Evolutionary conservation across 345 rosid genomes (phyloP).

Genomic region (Ricinus communis): DNA sequence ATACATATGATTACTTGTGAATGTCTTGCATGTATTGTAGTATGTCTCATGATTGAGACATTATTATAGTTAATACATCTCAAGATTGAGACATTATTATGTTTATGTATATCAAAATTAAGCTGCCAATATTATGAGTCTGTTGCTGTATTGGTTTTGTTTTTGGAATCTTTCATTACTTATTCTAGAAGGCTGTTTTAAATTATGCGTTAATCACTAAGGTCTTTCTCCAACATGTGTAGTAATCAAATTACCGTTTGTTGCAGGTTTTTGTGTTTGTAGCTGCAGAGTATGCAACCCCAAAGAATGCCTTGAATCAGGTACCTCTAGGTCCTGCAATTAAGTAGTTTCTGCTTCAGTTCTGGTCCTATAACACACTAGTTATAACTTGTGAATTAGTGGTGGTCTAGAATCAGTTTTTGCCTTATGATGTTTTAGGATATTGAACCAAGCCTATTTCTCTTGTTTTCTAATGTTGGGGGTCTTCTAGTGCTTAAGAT

Average conservation of each 20-base stretch:
- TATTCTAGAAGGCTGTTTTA: not conserved
- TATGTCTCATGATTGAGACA: not conserved
- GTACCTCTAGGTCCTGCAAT: constrained; percentile 31
- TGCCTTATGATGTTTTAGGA: not conserved
- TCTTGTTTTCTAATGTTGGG: not conserved
- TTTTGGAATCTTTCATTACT: not conserved
- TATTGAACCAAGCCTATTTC: not conserved
- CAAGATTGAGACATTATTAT: not conserved
- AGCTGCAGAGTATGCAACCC: constrained; percentile 87
- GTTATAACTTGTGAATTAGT: not conserved
- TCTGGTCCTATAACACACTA: not conserved
- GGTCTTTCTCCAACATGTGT: not conserved
- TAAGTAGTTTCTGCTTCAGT: not conserved
- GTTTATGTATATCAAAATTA: not conserved
- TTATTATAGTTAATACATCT: too few relatives aligned
- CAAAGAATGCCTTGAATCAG: constrained; percentile 83
- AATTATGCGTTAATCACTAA: not conserved
- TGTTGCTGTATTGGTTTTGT: not conserved
- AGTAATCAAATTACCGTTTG: not conserved
- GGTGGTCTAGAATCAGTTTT: not conserved
- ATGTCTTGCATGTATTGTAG: not conserved
- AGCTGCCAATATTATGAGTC: not conserved
- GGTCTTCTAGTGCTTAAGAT: constrained; percentile 7
- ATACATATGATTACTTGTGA: not conserved
- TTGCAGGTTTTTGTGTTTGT: constrained; percentile 76